Percentiles rank a stretch among this genome's conserved stretches.
Evolutionary conservation across 179 eudicot genomes (phyloP).

Genomic region (Kewa caespitosa): DNA sequence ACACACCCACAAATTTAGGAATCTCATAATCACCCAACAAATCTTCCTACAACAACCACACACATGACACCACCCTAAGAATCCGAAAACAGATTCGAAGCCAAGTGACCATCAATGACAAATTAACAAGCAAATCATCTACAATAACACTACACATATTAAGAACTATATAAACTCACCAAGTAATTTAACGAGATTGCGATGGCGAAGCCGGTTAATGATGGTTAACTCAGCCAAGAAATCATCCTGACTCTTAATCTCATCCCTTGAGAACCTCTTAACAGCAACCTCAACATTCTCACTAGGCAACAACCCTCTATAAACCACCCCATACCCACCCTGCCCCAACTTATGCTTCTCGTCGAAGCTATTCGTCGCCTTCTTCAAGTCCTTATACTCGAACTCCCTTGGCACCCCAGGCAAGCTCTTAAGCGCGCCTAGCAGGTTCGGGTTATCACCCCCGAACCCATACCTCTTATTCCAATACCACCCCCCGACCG

Average conservation of each 20-base stretch:
- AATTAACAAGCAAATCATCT: too few species aligned
- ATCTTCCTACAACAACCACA: too few species aligned
- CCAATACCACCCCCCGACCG: constrained; percentile 14
- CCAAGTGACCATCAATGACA: too few species aligned
- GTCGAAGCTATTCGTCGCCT: constrained; percentile 71
- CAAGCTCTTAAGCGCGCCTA: constrained; percentile 57
- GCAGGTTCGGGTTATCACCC: constrained; percentile 39
- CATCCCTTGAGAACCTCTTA: constrained; percentile 73
- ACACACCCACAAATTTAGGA: too few species aligned
- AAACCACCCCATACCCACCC: constrained; percentile 82
- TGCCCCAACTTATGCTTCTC: constrained; percentile 68
- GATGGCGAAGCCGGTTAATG: constrained; percentile 79
- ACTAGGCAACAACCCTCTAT: constrained; percentile 40
- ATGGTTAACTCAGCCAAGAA: constrained; percentile 86
- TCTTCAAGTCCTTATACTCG: constrained; percentile 54
- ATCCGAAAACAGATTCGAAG: too few species aligned
- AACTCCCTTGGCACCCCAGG: constrained; percentile 79
- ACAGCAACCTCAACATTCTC: constrained; percentile 74
- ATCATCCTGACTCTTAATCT: constrained; percentile 72
- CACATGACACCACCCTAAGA: too few species aligned
- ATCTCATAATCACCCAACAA: too few species aligned
- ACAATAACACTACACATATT: too few species aligned
- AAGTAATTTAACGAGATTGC: constrained; percentile 67
- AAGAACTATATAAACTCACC: too few species aligned
- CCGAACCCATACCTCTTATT: constrained; percentile 3